Conservation (phyloP, 2,329 filamentous ascomycete genomes). For the Cytospora schulzeri region DNA sequence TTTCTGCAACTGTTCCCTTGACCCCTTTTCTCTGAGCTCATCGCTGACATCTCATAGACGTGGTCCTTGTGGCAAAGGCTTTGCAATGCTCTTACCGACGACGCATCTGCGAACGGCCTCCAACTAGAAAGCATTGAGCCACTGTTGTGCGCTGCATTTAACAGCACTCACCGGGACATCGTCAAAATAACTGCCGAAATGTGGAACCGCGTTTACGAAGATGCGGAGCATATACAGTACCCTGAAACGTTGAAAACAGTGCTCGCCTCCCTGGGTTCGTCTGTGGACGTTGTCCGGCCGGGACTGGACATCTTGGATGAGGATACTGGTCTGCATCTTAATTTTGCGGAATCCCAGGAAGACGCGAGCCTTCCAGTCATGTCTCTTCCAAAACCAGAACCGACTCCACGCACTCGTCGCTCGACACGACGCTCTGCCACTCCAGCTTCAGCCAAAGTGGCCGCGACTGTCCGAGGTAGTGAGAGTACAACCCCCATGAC, state of each 20-base stretch:
- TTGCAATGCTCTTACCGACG: conserved; percentile 42
- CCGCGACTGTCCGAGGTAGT: conserved; percentile 34
- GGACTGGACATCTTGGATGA: conserved; percentile 44
- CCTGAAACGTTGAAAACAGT: conserved; percentile 64
- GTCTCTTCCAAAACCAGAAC: conserved; percentile 34
- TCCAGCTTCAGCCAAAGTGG: conserved; percentile 38
- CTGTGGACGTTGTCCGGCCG: conserved; percentile 51
- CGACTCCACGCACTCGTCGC: conserved; percentile 31
- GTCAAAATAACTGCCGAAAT: conserved; percentile 53
- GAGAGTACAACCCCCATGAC: conserved; percentile 33
- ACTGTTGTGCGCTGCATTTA: conserved; percentile 58
- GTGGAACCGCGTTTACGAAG: conserved; percentile 74
- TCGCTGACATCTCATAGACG: conserved; percentile 44
- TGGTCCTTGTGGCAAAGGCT: conserved; percentile 54
- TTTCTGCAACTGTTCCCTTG: not conserved
- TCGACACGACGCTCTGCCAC: conserved; percentile 35
- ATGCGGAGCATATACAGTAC: conserved; percentile 61
- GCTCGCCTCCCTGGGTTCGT: conserved; percentile 61
- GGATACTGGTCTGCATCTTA: conserved; percentile 43
- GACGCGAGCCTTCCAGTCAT: conserved; percentile 40
- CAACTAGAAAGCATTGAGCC: conserved; percentile 57
- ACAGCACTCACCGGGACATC: conserved; percentile 56
- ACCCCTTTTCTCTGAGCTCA: conserved; percentile 17
- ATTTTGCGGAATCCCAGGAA: conserved; percentile 54
- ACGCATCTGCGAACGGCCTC: conserved; percentile 41